A percentile compares a stretch with the other conserved stretches of the same genome.
These are phyloP conservation scores for Silene conica DNA, from an alignment of 148 eudicot species.

Conservation along the genomic window DNA sequence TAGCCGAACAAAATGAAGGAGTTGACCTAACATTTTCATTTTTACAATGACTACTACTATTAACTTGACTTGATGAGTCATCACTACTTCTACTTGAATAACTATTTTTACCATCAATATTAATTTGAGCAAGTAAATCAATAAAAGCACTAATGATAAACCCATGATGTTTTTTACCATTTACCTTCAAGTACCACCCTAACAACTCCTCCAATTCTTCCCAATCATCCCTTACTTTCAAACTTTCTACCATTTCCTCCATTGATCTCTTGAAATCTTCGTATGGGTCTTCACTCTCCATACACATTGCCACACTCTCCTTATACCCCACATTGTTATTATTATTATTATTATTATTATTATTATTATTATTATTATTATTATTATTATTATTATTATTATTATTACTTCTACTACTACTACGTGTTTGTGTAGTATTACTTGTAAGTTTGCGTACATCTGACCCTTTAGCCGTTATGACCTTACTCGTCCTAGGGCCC, in stretches of 20 bases:
- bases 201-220: conserved; percentile 62
- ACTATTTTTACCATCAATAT: conserved; percentile 14
- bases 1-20: conserved; percentile 30
- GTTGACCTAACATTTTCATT: conserved; percentile 5
- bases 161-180: conserved; percentile 56
- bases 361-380: too few relatives aligned
- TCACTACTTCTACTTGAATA: not conserved
- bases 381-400: not conserved
- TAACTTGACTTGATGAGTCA: not conserved
- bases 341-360: not conserved
- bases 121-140: conserved; percentile 40
- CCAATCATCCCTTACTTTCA: conserved; percentile 57
- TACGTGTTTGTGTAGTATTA: not conserved
- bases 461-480: not conserved
- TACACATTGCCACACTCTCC: conserved; percentile 13
- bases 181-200: conserved; percentile 72
- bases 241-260: conserved; percentile 78
- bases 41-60: not conserved
- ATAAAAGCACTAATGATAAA: conserved; percentile 69
- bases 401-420: not conserved
- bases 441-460: conserved; percentile 10
- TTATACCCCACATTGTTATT: not conserved
- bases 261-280: conserved; percentile 73
- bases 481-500: not conserved
- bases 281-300: conserved; percentile 32